Conservation (phyloP, 345 rosid species). For the Salix caprea region DNA sequence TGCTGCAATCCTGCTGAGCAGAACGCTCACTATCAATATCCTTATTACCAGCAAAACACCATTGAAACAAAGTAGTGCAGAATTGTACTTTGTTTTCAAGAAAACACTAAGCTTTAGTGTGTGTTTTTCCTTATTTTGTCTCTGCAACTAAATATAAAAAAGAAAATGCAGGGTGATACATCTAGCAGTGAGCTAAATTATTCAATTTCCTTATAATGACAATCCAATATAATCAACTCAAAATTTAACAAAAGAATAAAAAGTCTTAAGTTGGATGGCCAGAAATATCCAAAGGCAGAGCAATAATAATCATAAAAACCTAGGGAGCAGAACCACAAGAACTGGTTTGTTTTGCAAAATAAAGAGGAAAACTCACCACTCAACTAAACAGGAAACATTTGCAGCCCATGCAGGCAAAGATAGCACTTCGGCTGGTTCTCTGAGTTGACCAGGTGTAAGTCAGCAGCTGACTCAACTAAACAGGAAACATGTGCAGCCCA, state of each 20-base stretch:
- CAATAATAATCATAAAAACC: neutral
- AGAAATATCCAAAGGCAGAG: neutral
- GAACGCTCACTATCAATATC: neutral
- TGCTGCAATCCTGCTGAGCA: slow-evolving; percentile 62
- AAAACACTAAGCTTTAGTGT: neutral
- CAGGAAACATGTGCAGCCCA: slow-evolving; percentile 94
- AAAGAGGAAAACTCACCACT: slow-evolving; percentile 48
- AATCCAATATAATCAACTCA: neutral
- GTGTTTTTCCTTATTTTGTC: neutral
- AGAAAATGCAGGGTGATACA: neutral
- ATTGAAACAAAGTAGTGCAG: neutral
- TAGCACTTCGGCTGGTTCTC: slow-evolving; percentile 80
- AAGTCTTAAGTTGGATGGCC: neutral
- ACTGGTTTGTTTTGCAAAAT: neutral
- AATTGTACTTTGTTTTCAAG: neutral
- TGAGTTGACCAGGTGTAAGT: slow-evolving; percentile 44
- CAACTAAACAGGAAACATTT: slow-evolving; percentile 89
- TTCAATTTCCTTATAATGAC: neutral
- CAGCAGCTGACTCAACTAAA: slow-evolving; percentile 68
- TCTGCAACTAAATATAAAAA: neutral
- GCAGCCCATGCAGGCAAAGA: slow-evolving; percentile 92
- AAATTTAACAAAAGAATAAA: neutral
- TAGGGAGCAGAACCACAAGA: neutral
- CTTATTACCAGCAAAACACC: neutral
- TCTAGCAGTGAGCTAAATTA: neutral